Evolutionary conservation across 1,284 basidiomycete species (phyloP).

Genomic region (Fomitiporia mediterranea): DNA sequence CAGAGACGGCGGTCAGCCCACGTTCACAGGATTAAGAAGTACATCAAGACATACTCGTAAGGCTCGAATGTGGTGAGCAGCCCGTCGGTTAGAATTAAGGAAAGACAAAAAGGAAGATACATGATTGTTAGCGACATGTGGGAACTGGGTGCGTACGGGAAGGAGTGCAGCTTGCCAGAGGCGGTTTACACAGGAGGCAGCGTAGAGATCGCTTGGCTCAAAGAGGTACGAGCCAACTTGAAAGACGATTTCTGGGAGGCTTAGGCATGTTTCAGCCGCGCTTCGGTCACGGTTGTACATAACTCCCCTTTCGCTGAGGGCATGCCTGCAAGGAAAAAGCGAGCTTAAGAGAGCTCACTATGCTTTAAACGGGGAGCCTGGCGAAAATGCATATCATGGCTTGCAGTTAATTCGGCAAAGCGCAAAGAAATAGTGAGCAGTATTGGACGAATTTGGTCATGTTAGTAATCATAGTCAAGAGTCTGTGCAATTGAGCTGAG

Average conservation of each 20-base stretch:
- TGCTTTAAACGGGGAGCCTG: neutral
- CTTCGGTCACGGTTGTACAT: slow-evolving; percentile 5
- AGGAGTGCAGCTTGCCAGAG: slow-evolving; percentile 10
- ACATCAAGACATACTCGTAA: slow-evolving; percentile 1
- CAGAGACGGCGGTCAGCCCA: neutral
- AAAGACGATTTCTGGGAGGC: slow-evolving; percentile 13
- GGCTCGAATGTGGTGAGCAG: slow-evolving; percentile 6
- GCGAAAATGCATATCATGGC: too few species aligned
- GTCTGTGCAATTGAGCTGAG: too few species aligned
- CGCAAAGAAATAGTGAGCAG: neutral
- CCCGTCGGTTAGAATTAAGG: slow-evolving; percentile 10
- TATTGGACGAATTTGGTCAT: too few species aligned
- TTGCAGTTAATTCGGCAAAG: neutral
- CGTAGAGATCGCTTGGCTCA: slow-evolving; percentile 10
- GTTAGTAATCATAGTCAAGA: too few species aligned
- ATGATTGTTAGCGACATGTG: slow-evolving; percentile 4
- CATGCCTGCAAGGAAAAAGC: neutral
- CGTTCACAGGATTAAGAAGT: neutral
- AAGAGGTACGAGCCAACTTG: slow-evolving; percentile 8
- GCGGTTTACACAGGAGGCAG: slow-evolving; percentile 8
- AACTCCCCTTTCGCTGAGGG: neutral
- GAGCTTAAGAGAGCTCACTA: slow-evolving; percentile 2
- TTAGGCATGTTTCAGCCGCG: slow-evolving; percentile 1
- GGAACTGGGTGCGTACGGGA: slow-evolving; percentile 6
- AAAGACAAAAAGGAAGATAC: slow-evolving; percentile 10